Evolutionary conservation across 202 grass and related monocot genomes (phyloP), one percentile per base, ranked within the genome.

Genomic region (Thinopyrum obtusiflorum): DNA sequence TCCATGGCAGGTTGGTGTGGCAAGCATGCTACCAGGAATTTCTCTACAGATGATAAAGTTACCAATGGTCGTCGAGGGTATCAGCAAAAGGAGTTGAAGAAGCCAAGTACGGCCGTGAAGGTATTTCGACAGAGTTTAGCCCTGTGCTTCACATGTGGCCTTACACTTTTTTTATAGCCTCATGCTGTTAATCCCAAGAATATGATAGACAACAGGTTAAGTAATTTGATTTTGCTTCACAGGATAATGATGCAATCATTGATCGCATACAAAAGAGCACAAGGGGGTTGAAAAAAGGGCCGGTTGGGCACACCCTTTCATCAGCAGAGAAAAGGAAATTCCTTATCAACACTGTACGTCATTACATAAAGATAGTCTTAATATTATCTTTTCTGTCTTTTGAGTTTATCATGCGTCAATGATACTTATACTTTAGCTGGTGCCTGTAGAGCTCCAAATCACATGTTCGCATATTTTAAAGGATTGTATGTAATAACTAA

Each of bases 271-370:
- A 72, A 79, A 86, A 80, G 59, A 93, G 83, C 82, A 66, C 70
- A 31, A 66, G 29, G 46, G 74, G 86, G 40, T 27, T 85, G 77
- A 78, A 84, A 73, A 70, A 82, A 78, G 79, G 85, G 18, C 90
- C 83, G 7, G 29, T 71, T 64, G 91, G 91, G 55, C 89, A 88
- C 65, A 94, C 88, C 26, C 82, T 92, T 17, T 87, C 96, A 61
- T 85, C 90, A 61, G 23, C 39, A 6, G 91, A 95, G 77, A 95
- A 92, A 86, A 88, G 79, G 83, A 94, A 94, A 67, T 95, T 92
- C 64, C 91, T 98, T 82, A 25, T 94, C 72, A 68, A 89, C 64
- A 94, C 90, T 78, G 93, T 96, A 92, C 20, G 74, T 80, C 11
- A 65, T 20, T 95, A 91, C 32, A 60, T 68, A 33, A 66, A 62